Evolutionary conservation across 179 eudicot genomes (phyloP), one percentile per base, ranked within the genome.

Genomic region (Monotropa hypopitys): DNA sequence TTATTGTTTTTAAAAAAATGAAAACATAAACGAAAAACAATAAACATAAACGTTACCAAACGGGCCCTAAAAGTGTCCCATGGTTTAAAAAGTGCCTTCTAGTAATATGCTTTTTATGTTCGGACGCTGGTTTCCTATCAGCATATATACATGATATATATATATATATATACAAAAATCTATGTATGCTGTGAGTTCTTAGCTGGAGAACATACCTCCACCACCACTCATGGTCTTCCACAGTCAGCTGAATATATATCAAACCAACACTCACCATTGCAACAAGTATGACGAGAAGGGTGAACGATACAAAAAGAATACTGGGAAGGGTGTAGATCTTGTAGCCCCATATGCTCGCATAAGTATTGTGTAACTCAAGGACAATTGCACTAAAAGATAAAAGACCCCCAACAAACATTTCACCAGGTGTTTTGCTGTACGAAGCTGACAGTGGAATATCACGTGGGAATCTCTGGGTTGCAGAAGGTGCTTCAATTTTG

Each of bases 301-400:
- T 18, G 83, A 88, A 86, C 67, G 83, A 86, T 77, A 87, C 63
- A 53, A 87, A 79, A 76, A 91, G 73, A 79, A 88, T 80, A 35
- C 89, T 73, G 0, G 88, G 81, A 20, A 80, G 69, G 35, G 91
- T 87, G 69, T 79, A 89, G 33, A 87, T 70, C 86, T 91, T 92
- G 86, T 89, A 90, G 80, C 92, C 91, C 97, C 97, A 92, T 53
- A 91, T 43, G 82, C 87, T 92, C 71, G 94, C 86, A 76, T 85
- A 88, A 70, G 87, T 79, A 70, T 87, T 84, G 85, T 92, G 96
- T 61, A 91, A 78, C 85, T 91, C 94, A 67, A 92, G 89, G 51
- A 84, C 86, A 77, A 91, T 78, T 49, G 89, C 94, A 80, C 92
- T 88, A 62, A 91, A 91, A 74, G 94, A 88, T 81, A 91, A 81